Evolutionary conservation across 345 rosid species (phyloP), one percentile per base, ranked within the genome.

Genomic region (Dipteronia sinensis): DNA sequence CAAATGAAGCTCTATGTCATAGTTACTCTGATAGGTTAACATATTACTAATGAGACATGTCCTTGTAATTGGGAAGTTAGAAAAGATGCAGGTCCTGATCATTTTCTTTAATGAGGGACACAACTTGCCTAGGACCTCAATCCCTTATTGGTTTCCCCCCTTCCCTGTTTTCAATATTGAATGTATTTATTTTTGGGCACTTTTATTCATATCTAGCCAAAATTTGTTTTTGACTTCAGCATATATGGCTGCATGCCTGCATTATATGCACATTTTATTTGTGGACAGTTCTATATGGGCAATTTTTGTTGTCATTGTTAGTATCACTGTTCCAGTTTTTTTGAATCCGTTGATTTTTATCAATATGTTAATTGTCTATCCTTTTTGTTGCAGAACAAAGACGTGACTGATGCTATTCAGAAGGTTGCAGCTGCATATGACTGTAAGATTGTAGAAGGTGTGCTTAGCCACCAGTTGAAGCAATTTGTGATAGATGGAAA

Each of bases 401-500:
- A 89, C 74, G 99, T 97, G n/a, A 89, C 92, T 27, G 98, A 94
- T 69, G 99, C 99, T 12, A 90, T 97, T 47, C 97, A 97, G 87
- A 97, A 94, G 78, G 98, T 94, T 76, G 99, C 98, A 71, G 89
- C 88, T 73, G 98, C 99, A 71, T 91, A 91, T 85, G 99, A 93
- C 85, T 97, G 99, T 88, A 97, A 94, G 82, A 90, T 94, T 79
- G 97, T 93, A 55, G 99, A 94, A 82, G 99, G 99, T 25, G 98
- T 97, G 74, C 97, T 97, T 17, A 90, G 98, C 79, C 99, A 97
- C 78, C 98, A 94, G 82, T 80, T 97, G 86, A 97, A 93, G 87
- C 95, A 93, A 83, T 90, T 88, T 70, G 87, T 90, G 76, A 94
- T 94, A 25, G 98, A 97, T 85, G 99, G 94, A 55, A 89, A 86